Base-by-base conservation (phyloP, 257 asterid genomes). In the Plantago elongata region DNA sequence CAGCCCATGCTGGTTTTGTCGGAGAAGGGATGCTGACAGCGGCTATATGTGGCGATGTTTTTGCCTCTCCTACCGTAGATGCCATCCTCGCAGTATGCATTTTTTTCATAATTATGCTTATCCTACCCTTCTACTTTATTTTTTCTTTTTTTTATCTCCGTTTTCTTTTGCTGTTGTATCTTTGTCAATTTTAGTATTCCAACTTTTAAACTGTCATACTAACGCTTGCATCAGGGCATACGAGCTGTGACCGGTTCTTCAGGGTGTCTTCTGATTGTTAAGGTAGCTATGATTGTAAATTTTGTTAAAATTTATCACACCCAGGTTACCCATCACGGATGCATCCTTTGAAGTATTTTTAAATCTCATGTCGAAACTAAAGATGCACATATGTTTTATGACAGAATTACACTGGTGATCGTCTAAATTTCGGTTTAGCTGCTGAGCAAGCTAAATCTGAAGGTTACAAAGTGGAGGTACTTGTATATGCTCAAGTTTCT, bases 11-110 rank as follows among this genome's bases (percentile, higher is more conserved):
- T 66, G 99, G 99, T 78, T 92, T 80, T 83, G 97, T 92, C 61
- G 99, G 99, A 77, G 95, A 92, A 77, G 99, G 99, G 66, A 92
- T 92, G 99, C 84, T 92, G 77, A 92, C 99, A 44, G 97, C 99
- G 60, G 97, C 99, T 60, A 80, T 92, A 63, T 92, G 99, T 68
- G 99, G 99, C 70, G 97, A 92, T 76, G 87, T 92, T 75, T 92
- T 92, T 76, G 85, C 99, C 29, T 92, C 97, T 61, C 99, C 99
- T 47, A 87, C 91, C 3, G 94, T 87, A 63, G 94, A 83, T 67
- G 77, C 99, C 55, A 92, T 92, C 76, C 88, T 92, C 65, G 90
- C 99, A 69, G 97, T 92, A 92, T 68, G 92, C 69, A 50, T 66
- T 14, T 63, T 14, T 63, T 50, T 79, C 68, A 67, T 66, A 54